A percentile compares a stretch with the other conserved stretches of the same genome.
Conservation (phyloP, 306 rosid genomes). For the Trifolium pratense region DNA sequence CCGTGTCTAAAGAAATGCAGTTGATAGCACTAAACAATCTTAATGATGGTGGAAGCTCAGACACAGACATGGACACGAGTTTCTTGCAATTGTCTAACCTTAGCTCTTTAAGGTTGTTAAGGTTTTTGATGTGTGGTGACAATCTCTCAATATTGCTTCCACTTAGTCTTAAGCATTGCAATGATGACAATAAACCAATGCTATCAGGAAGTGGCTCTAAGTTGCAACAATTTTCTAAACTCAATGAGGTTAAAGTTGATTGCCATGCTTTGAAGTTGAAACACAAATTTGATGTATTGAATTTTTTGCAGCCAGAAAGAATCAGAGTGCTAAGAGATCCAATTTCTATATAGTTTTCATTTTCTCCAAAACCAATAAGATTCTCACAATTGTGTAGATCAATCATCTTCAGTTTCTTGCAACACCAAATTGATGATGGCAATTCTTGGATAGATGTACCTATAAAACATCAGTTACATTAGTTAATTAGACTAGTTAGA, state of each 20-base stretch:
- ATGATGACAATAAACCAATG: slow-evolving; percentile 2
- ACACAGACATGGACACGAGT: neutral
- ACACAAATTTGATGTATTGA: neutral
- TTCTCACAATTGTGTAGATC: neutral
- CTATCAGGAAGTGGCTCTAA: neutral
- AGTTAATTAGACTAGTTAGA: neutral
- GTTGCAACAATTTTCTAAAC: slow-evolving; percentile 1
- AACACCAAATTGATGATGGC: slow-evolving; percentile 20
- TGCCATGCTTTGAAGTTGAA: neutral
- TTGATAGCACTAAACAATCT: slow-evolving; percentile 14
- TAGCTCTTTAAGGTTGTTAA: neutral
- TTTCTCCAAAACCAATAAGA: slow-evolving; percentile 1
- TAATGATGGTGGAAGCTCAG: slow-evolving; percentile 12
- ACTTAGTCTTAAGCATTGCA: neutral
- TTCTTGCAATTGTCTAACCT: slow-evolving; percentile 12
- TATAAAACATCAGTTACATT: neutral
- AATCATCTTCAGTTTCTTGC: neutral
- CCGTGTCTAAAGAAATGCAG: neutral
- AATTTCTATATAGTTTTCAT: neutral
- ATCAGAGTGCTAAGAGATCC: neutral
- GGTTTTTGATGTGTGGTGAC: slow-evolving; percentile 17
- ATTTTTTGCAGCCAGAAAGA: neutral
- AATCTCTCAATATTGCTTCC: slow-evolving; percentile 22
- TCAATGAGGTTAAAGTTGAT: neutral
- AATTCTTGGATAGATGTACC: slow-evolving; percentile 12